These are phyloP conservation scores for Zoysia matrella DNA, from an alignment of 202 grass and related monocot species.

Conservation along the genomic window DNA sequence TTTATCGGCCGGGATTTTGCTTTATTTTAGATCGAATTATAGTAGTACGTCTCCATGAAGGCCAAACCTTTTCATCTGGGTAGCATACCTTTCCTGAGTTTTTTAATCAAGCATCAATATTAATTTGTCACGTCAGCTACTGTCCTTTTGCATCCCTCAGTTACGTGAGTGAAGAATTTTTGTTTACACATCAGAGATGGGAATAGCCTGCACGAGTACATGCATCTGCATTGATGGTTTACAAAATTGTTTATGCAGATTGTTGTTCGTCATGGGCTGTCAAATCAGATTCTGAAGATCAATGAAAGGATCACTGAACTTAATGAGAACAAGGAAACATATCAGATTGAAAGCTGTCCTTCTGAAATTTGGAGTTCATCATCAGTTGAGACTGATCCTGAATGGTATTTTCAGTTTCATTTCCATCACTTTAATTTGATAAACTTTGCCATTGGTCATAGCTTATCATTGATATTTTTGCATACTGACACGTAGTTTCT, in stretches of 20 bases:
- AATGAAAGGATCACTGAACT: conserved; percentile 59
- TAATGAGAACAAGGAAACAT: conserved; percentile 54
- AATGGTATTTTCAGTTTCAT: conserved; percentile 39
- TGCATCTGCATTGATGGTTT: not conserved
- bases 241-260: conserved; percentile 32
- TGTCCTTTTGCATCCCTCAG: not conserved
- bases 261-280: conserved; percentile 48
- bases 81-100: not conserved
- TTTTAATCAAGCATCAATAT: not conserved
- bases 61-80: not conserved
- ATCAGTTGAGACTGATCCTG: conserved; percentile 32
- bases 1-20: not conserved
- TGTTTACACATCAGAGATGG: too few relatives aligned
- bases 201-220: not conserved
- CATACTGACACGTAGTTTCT: not conserved
- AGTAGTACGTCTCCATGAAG: not conserved
- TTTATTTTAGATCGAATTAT: not conserved
- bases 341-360: conserved; percentile 50
- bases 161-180: too few relatives aligned
- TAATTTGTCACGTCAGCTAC: not conserved
- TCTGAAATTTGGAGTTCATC: conserved; percentile 53
- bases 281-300: conserved; percentile 51
- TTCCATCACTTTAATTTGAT: conserved; percentile 5
- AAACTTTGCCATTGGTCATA: not conserved
- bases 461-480: not conserved